Conservation (phyloP, 306 rosid species). For the Lotus japonicus region DNA sequence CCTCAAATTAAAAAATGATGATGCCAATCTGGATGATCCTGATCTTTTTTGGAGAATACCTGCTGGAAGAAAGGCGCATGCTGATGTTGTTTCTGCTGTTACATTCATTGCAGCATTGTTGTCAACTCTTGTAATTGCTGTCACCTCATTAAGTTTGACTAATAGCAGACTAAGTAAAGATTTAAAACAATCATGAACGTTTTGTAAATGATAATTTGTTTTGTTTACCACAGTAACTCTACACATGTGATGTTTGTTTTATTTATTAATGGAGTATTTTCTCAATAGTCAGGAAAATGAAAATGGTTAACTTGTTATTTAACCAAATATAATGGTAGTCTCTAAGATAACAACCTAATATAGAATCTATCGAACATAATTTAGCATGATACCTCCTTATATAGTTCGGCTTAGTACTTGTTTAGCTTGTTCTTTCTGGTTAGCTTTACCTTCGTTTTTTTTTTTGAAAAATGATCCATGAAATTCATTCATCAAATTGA, state of each 20-base stretch:
- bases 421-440: no score
- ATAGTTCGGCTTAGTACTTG: no score
- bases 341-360: neutral
- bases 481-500: no score
- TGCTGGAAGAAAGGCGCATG: conserved; percentile 54
- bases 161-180: conserved; percentile 16
- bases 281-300: neutral
- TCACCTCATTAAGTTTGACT: conserved; percentile 38
- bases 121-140: conserved; percentile 50
- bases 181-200: conserved; percentile 39
- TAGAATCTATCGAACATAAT: no score
- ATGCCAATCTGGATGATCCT: conserved; percentile 15
- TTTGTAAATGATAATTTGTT: no score
- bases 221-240: neutral
- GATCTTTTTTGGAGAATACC: conserved; percentile 62
- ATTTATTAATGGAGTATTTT: neutral
- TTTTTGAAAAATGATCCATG: no score
- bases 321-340: neutral
- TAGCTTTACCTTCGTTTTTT: no score
- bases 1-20: conserved; percentile 25
- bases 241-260: neutral
- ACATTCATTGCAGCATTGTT: conserved; percentile 59
- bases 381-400: no score
- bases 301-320: neutral
- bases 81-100: conserved; percentile 37